phyloP scores from a whole-genome alignment of 2,329 filamentous ascomycete species.

The Xylaria polymorpha region DNA sequence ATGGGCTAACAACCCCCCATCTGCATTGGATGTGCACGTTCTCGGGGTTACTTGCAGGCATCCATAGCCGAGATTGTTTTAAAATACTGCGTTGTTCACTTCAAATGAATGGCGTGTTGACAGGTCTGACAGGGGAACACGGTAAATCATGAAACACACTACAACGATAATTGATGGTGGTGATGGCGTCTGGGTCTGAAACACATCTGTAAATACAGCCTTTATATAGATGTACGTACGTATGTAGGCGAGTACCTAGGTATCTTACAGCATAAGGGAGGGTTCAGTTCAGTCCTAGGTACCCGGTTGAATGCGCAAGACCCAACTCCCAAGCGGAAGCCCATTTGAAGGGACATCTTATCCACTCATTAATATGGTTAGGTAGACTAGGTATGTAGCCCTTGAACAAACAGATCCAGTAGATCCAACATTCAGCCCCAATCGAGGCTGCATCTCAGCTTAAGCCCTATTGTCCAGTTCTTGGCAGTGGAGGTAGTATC shows the following conservation, averaged over 20 bases:
- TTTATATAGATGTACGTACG: neutral
- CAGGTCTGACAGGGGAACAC: conserved; percentile 24
- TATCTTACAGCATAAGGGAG: neutral
- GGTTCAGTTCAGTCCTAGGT: neutral
- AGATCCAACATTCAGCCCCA: conserved; percentile 19
- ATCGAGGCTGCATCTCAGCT: conserved; percentile 33
- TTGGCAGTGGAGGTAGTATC: conserved; percentile 21
- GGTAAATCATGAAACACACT: neutral
- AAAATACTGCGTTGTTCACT: conserved; percentile 1
- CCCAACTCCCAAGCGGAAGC: neutral
- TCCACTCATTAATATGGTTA: neutral
- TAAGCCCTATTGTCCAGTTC: conserved; percentile 24
- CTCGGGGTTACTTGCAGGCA: conserved; percentile 1
- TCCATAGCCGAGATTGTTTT: conserved; percentile 19
- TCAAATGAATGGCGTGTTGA: conserved; percentile 8
- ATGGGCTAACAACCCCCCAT: neutral
- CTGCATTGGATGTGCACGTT: conserved; percentile 4
- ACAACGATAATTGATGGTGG: neutral
- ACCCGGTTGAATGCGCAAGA: neutral
- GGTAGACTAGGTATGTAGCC: conserved; percentile 1
- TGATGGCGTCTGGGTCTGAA: neutral
- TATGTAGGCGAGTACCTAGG: neutral
- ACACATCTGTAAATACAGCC: conserved; percentile 1
- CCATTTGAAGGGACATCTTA: neutral
- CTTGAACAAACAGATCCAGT: neutral